Evolutionary conservation across 2,329 filamentous ascomycete genomes (phyloP).

Genomic region (Sporothrix humicola): DNA sequence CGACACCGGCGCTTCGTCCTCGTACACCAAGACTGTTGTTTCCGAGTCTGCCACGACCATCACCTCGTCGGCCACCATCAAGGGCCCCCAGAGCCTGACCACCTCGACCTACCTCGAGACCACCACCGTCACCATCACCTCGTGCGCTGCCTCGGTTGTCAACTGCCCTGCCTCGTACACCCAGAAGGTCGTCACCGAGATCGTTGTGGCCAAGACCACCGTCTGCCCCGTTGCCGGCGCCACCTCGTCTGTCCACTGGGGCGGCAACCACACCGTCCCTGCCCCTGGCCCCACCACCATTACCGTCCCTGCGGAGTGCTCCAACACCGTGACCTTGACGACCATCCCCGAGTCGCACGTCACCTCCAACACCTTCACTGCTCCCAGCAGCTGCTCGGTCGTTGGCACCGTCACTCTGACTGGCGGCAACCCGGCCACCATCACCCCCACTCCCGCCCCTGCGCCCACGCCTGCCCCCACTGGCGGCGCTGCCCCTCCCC

Average conservation of each 20-base stretch:
- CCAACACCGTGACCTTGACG: constrained; percentile 38
- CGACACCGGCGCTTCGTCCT: constrained; percentile 6
- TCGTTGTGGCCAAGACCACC: constrained; percentile 40
- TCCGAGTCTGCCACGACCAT: constrained; percentile 8
- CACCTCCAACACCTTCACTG: constrained; percentile 38
- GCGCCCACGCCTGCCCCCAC: background rate
- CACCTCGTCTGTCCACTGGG: constrained; percentile 23
- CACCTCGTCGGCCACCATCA: constrained; percentile 20
- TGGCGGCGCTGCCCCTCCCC: constrained; percentile 1
- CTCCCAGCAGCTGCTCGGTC: constrained; percentile 35
- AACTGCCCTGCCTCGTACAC: constrained; percentile 45
- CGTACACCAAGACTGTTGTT: constrained; percentile 15
- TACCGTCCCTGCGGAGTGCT: constrained; percentile 34
- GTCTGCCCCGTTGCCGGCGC: constrained; percentile 40
- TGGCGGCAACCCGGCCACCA: constrained; percentile 4
- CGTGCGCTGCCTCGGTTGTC: constrained; percentile 42
- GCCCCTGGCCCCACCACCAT: constrained; percentile 20
- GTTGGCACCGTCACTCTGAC: constrained; percentile 37
- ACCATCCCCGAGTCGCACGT: constrained; percentile 38
- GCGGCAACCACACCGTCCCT: constrained; percentile 15
- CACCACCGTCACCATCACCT: constrained; percentile 42
- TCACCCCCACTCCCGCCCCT: background rate
- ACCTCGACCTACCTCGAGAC: constrained; percentile 42
- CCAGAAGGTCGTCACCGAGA: constrained; percentile 42
- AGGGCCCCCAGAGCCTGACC: constrained; percentile 31